Conservation (phyloP, 1,139 yeast genomes). For the Arxiozyma telluris region DNA sequence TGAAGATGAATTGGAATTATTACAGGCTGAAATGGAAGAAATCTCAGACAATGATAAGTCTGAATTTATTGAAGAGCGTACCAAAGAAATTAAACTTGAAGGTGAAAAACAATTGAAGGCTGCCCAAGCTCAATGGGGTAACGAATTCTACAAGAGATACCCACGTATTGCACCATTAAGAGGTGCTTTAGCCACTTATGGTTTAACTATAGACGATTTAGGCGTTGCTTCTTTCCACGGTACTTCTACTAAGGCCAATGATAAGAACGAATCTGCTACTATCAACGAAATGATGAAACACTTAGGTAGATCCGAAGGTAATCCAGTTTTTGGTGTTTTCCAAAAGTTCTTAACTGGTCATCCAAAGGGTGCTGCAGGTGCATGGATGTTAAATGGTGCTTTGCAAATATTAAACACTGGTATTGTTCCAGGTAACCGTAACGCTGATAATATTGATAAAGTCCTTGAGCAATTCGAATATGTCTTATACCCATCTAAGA, state of each 20-base stretch:
- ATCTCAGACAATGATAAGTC: slow-evolving; percentile 42
- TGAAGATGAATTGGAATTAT: slow-evolving; percentile 65
- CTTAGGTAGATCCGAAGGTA: slow-evolving; percentile 94
- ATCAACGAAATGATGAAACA: slow-evolving; percentile 88
- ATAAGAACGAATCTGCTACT: slow-evolving; percentile 92
- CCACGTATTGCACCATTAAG: slow-evolving; percentile 94
- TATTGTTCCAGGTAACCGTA: slow-evolving; percentile 96
- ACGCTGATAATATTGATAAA: slow-evolving; percentile 92
- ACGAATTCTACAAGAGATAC: slow-evolving; percentile 82
- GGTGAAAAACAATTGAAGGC: slow-evolving; percentile 77
- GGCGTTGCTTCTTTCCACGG: slow-evolving; percentile 99
- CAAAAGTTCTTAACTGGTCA: slow-evolving; percentile 98
- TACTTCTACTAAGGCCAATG: slow-evolving; percentile 96
- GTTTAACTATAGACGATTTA: slow-evolving; percentile 86
- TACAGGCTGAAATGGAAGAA: slow-evolving; percentile 60
- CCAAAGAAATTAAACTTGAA: slow-evolving; percentile 81
- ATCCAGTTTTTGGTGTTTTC: slow-evolving; percentile 96
- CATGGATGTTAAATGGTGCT: slow-evolving; percentile 99
- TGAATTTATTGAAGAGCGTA: slow-evolving; percentile 64
- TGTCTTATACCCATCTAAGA: slow-evolving; percentile 88
- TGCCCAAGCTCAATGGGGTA: slow-evolving; percentile 93
- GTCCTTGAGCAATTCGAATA: slow-evolving; percentile 73
- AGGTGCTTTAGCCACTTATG: slow-evolving; percentile 92
- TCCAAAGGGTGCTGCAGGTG: slow-evolving; percentile 99
- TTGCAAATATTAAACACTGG: slow-evolving; percentile 88